Conservation (phyloP, 306 rosid genomes). For the Prunus mume region DNA sequence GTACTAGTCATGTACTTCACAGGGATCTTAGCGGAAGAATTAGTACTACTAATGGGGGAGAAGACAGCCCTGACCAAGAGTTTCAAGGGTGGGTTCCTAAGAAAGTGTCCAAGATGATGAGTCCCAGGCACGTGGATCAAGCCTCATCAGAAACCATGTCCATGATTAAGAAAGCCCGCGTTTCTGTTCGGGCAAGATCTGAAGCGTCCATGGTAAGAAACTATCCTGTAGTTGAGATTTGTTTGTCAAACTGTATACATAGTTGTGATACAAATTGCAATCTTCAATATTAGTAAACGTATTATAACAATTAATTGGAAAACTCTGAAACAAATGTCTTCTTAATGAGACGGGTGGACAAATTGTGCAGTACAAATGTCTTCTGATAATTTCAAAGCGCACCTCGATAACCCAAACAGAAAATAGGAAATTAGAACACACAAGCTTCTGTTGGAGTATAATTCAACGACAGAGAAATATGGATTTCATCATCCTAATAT, state of each 20-base stretch:
- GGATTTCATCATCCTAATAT: neutral
- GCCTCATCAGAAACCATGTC: slow-evolving; percentile 43
- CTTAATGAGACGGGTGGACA: neutral
- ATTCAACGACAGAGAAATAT: neutral
- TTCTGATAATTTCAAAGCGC: too few species aligned
- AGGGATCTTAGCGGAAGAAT: slow-evolving; percentile 16
- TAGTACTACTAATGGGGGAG: slow-evolving; percentile 7
- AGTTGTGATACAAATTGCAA: neutral
- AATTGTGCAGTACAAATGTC: neutral
- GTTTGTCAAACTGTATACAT: neutral
- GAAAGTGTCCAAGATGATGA: slow-evolving; percentile 38
- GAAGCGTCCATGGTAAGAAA: slow-evolving; percentile 53
- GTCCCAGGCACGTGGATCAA: slow-evolving; percentile 23
- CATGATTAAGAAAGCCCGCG: slow-evolving; percentile 61
- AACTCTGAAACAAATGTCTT: neutral
- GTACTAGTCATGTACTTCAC: neutral
- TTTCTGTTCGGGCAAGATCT: slow-evolving; percentile 56
- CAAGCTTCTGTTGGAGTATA: neutral
- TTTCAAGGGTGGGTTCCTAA: slow-evolving; percentile 28
- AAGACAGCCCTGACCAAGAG: slow-evolving; percentile 13
- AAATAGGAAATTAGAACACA: neutral
- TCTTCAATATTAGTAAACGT: neutral
- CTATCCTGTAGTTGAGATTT: neutral
- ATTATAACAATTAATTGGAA: neutral
- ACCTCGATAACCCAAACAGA: too few species aligned